Evolutionary conservation across 495 filamentous ascomycete genomes (phyloP).

Genomic region (Gamarada debralockiae): DNA sequence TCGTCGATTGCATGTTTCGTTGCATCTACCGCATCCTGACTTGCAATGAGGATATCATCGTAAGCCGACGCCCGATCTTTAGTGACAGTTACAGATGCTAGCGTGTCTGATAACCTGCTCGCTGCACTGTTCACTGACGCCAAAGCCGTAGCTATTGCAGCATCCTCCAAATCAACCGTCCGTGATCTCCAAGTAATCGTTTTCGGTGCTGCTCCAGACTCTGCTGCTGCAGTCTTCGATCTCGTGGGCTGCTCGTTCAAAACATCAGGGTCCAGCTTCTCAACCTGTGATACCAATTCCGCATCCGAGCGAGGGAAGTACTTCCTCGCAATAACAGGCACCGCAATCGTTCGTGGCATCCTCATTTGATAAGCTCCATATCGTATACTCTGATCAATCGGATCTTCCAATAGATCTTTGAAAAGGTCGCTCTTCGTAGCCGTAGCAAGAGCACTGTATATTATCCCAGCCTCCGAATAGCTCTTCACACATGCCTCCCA

Average conservation of each 20-base stretch:
- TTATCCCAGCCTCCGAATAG: constrained; percentile 73
- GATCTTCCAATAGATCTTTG: constrained; percentile 78
- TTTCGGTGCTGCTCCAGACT: constrained; percentile 59
- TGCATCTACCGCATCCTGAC: constrained; percentile 91
- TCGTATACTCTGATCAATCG: constrained; percentile 87
- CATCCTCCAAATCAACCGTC: constrained; percentile 87
- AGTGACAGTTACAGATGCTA: constrained; percentile 54
- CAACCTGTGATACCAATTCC: constrained; percentile 59
- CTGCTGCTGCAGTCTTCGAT: constrained; percentile 48
- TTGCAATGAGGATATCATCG: constrained; percentile 83
- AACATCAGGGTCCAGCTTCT: constrained; percentile 67
- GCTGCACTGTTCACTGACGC: constrained; percentile 53
- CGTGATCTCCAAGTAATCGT: constrained; percentile 85
- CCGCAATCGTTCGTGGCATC: constrained; percentile 75
- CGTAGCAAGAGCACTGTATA: constrained; percentile 68
- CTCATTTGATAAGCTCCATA: constrained; percentile 92
- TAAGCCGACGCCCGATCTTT: constrained; percentile 73
- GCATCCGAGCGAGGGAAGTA: constrained; percentile 63
- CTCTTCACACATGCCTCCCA: constrained; percentile 76
- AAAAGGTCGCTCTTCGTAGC: constrained; percentile 67
- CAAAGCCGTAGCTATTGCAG: constrained; percentile 77
- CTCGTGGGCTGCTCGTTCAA: constrained; percentile 58
- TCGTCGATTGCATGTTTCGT: constrained; percentile 93
- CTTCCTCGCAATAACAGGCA: constrained; percentile 70
- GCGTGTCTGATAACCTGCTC: constrained; percentile 50